A percentile compares a stretch with the other conserved stretches of the same genome.
These are phyloP conservation scores for Podospora pseudopauciseta DNA, from an alignment of 495 filamentous ascomycete genomes.

Conservation along the genomic window DNA sequence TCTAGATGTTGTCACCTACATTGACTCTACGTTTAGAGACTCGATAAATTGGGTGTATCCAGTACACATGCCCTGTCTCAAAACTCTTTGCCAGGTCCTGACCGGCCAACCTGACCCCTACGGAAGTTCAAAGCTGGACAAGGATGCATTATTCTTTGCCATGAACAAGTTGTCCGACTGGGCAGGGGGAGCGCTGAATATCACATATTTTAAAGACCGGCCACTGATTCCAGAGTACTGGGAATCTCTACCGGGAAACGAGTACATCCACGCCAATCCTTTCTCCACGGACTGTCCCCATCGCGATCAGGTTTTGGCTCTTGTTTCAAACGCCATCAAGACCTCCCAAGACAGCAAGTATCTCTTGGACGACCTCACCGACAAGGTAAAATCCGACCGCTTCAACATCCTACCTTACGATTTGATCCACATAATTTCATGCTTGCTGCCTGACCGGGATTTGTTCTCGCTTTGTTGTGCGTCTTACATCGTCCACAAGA, in stretches of 20 bases:
- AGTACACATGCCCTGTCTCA: background rate
- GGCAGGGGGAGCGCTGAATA: background rate
- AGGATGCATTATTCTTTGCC: background rate
- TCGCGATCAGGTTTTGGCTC: background rate
- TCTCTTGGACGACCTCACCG: background rate
- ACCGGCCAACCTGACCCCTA: background rate
- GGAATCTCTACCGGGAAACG: background rate
- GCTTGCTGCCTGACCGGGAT: background rate
- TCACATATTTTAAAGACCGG: background rate
- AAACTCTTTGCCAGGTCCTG: background rate
- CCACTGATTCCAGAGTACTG: background rate
- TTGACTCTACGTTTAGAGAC: background rate
- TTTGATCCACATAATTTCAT: background rate
- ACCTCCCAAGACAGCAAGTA: background rate
- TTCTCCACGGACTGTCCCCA: background rate
- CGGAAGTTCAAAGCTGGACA: background rate
- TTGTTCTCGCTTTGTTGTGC: background rate
- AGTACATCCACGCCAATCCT: background rate
- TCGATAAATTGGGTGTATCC: background rate
- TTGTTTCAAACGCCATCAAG: background rate
- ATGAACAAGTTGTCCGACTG: background rate
- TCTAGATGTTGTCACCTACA: background rate
- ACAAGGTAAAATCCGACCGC: background rate
- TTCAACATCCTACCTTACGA: constrained; percentile 2
- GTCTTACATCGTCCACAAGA: background rate